These are phyloP conservation scores for Datura wrightii DNA, from an alignment of 257 asterid genomes.

Conservation along the genomic window DNA sequence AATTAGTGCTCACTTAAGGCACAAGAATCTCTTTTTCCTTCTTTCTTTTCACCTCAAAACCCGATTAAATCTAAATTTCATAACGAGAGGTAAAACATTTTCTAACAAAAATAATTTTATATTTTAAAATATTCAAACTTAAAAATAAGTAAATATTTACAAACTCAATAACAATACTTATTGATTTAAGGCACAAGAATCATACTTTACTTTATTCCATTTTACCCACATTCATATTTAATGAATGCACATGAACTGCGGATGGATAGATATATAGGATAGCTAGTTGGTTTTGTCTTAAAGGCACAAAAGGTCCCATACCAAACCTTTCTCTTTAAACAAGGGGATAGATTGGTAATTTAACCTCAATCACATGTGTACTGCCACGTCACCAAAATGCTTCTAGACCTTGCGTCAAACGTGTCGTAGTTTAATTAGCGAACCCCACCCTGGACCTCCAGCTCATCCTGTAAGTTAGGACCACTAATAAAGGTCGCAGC, in stretches of 20 bases:
- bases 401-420: conserved; percentile 13
- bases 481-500: not conserved
- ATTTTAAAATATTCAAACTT: not conserved
- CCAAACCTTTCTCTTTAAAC: not conserved
- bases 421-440: not conserved
- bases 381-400: conserved; percentile 60
- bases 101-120: not conserved
- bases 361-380: conserved; percentile 31
- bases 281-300: conserved; percentile 45
- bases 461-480: conserved; percentile 9
- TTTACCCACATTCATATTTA: conserved; percentile 57
- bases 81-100: accelerated
- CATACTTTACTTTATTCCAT: conserved; percentile 46
- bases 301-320: conserved; percentile 42
- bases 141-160: accelerated
- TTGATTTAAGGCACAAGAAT: conserved; percentile 49
- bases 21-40: conserved; percentile 36
- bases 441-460: not conserved
- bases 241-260: conserved; percentile 66
- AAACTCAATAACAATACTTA: accelerated
- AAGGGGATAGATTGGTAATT: conserved; percentile 41
- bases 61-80: accelerated
- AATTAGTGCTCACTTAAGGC: conserved; percentile 45
- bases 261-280: conserved; percentile 32
- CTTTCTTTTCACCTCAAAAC: not conserved